phyloP scores from a whole-genome alignment of 306 rosid genomes.

The Trichosanthes cucumerina region DNA sequence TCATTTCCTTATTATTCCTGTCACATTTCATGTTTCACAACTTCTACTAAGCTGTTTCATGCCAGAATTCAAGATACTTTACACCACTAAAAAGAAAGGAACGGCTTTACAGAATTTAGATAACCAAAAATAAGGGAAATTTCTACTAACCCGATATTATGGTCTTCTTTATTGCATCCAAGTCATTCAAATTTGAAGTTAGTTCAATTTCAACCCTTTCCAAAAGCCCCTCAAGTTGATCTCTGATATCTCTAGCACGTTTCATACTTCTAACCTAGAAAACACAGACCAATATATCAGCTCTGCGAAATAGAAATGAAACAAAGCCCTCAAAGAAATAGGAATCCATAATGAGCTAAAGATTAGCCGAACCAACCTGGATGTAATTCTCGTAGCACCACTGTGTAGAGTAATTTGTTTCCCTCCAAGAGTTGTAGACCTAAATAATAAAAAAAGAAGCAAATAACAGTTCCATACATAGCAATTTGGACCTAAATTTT shows the following conservation, averaged over 20 bases:
- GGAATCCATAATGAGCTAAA: background rate
- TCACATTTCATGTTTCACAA: background rate
- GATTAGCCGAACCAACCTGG: conserved; percentile 53
- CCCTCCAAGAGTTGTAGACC: conserved; percentile 96
- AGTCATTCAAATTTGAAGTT: conserved; percentile 46
- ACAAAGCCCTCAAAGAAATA: background rate
- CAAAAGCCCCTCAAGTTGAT: conserved; percentile 84
- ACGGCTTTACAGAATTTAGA: background rate
- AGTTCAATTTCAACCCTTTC: conserved; percentile 91
- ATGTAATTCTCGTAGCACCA: conserved; percentile 94
- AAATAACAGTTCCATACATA: background rate
- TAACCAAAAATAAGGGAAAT: background rate
- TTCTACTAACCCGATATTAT: conserved; percentile 66
- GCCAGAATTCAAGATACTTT: background rate
- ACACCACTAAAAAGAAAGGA: background rate
- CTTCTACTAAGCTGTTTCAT: background rate
- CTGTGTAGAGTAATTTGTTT: conserved; percentile 88
- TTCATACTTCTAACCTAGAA: conserved; percentile 90
- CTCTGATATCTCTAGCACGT: conserved; percentile 89
- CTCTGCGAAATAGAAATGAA: background rate
- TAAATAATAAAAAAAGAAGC: conserved; percentile 13
- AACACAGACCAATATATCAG: background rate
- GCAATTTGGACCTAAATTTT: background rate
- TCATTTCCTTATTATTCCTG: background rate
- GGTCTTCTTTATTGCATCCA: conserved; percentile 70